Evolutionary conservation across 2,329 filamentous ascomycete species (phyloP).

Genomic region (Sarocladium brachiariae): DNA sequence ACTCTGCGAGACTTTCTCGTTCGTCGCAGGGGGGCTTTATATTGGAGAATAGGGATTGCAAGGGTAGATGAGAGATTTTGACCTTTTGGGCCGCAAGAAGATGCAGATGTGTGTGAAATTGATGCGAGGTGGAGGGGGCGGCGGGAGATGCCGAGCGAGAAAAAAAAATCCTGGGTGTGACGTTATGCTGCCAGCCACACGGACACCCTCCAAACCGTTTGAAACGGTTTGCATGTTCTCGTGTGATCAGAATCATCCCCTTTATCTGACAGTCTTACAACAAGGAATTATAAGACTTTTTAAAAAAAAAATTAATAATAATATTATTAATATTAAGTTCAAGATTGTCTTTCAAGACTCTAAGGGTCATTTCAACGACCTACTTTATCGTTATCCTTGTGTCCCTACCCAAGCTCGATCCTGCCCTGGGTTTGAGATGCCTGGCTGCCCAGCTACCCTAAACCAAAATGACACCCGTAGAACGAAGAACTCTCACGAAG

Average conservation of each 20-base stretch:
- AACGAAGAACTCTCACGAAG: too few relatives aligned
- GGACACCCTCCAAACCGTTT: neutral
- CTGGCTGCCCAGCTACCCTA: neutral
- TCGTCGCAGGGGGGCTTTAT: too few relatives aligned
- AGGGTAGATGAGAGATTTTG: conserved; percentile 1
- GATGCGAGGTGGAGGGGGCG: neutral
- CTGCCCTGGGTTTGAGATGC: neutral
- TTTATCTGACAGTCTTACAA: too few relatives aligned
- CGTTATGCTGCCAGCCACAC: conserved; percentile 6
- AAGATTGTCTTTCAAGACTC: too few relatives aligned
- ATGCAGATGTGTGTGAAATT: conserved; percentile 5
- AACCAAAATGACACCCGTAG: too few relatives aligned
- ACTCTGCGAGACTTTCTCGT: too few relatives aligned
- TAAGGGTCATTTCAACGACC: neutral
- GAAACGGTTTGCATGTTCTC: neutral
- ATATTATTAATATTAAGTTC: too few relatives aligned
- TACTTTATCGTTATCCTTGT: neutral
- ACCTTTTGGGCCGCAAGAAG: conserved; percentile 7
- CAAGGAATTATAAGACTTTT: too few relatives aligned
- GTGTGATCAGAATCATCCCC: too few relatives aligned
- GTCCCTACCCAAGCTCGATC: neutral
- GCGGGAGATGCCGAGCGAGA: neutral
- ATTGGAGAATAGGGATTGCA: neutral
- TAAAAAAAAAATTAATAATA: too few relatives aligned
- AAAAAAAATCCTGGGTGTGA: conserved; percentile 7